Conservation (phyloP, 2,329 filamentous ascomycete genomes). For the Fusarium algeriense region DNA sequence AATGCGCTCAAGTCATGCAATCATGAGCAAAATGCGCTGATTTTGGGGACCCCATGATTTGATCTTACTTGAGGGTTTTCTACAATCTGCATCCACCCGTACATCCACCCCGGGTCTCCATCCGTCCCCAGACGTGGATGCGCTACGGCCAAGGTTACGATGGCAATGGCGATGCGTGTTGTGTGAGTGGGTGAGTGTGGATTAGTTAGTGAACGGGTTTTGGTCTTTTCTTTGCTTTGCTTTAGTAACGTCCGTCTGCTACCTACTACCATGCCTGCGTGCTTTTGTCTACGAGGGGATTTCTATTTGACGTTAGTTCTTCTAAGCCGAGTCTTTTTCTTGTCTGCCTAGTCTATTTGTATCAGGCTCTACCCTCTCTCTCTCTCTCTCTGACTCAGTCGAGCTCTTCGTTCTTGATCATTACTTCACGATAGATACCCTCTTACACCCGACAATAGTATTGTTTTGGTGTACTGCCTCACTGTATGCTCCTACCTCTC, state of each 20-base stretch:
- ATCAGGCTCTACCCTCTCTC: conserved; percentile 19
- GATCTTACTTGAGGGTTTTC: conserved; percentile 15
- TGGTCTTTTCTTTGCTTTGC: conserved; percentile 6
- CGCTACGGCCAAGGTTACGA: conserved; percentile 28
- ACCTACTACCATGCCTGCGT: conserved; percentile 4
- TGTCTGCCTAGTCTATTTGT: conserved; percentile 26
- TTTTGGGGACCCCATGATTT: conserved; percentile 29
- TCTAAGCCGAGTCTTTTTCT: conserved; percentile 10
- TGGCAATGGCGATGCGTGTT: conserved; percentile 20
- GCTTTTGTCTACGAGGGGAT: conserved; percentile 25
- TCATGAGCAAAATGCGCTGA: conserved; percentile 43
- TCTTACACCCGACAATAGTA: conserved; percentile 28
- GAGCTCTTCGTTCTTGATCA: background rate
- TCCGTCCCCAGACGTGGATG: conserved; percentile 45
- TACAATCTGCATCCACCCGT: conserved; percentile 25
- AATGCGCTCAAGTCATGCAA: conserved; percentile 43
- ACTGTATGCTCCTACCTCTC: conserved; percentile 16
- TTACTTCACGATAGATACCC: conserved; percentile 29
- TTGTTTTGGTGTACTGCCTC: conserved; percentile 10
- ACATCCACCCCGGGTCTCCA: conserved; percentile 43
- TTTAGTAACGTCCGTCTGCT: conserved; percentile 8
- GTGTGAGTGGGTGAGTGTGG: conserved; percentile 29
- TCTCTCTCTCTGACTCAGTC: background rate
- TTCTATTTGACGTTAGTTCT: conserved; percentile 31
- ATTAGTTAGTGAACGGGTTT: conserved; percentile 21